Conservation (phyloP, 148 eudicot genomes). For the Spergularia bocconei region DNA sequence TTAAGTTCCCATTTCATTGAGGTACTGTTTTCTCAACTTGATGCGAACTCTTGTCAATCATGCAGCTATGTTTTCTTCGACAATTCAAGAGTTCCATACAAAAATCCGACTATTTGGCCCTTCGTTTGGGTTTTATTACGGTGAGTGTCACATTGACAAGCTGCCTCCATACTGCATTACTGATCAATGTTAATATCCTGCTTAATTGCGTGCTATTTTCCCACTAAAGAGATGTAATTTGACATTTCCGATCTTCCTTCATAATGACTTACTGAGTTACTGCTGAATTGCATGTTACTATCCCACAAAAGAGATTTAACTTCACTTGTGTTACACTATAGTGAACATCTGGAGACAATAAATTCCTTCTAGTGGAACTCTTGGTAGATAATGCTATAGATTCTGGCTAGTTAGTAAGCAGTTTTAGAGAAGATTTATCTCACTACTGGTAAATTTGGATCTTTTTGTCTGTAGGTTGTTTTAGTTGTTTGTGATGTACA, state of each 20-base stretch:
- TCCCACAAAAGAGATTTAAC: too few species aligned
- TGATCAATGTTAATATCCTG: not conserved
- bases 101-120: conserved; percentile 87
- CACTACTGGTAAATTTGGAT: too few species aligned
- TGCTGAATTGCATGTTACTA: too few species aligned
- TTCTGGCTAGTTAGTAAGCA: too few species aligned
- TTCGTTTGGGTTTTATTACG: conserved; percentile 86
- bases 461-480: too few species aligned
- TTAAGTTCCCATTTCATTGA: not conserved
- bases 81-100: conserved; percentile 82
- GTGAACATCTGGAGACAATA: not conserved
- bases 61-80: conserved; percentile 91
- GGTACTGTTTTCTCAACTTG: not conserved
- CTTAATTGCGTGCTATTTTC: not conserved
- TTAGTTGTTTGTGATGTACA: too few species aligned
- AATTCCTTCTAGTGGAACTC: not conserved
- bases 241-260: too few species aligned
- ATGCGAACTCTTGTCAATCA: not conserved
- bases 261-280: too few species aligned
- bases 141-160: conserved; percentile 54
- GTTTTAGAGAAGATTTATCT: too few species aligned
- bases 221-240: not conserved
- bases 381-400: not conserved
- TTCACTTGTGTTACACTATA: too few species aligned
- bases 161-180: not conserved